Base-by-base conservation (phyloP, 2,329 filamentous ascomycete species). In the Elsinoe batatas region DNA sequence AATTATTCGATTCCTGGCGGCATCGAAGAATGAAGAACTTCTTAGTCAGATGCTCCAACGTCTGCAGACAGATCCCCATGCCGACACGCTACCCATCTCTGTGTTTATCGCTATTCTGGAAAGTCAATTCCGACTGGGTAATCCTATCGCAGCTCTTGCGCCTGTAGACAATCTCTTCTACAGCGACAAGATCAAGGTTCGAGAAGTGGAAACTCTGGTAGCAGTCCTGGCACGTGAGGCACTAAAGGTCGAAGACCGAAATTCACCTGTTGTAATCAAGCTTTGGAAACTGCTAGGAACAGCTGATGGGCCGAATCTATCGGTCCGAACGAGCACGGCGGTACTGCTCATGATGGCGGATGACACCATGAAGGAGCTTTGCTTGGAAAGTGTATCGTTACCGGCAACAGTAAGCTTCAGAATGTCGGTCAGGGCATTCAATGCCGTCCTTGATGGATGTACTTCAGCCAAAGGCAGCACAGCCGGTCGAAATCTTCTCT, bases 1-100 rank as follows among this genome's bases (percentile, higher is more conserved):
- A 0, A 67, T 83, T 26, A 69, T 81, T 33, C 74, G 76, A 15
- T 82, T 79, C 61, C 79, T 79, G 5, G 69, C 73, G 10, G 72
- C 74, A 15, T 75, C 76, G 10, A 67, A 72, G 37, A 74, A 82
- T 58, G 65, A 61, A 35, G 42, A 53, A 7, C 61, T 74, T 5
- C 60, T 69, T 36, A 42, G 57, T 35, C 64, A 62, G 58, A 61
- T 68, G 51, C 58, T 65, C 12, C 59, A 51, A 32, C 43, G 44
- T 33, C 22, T 51, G 6, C 54, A 55, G 12, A 59, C 42, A 8
- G 56, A 60, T 40, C 33, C 54, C 35, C 56, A 56, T 11, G 44
- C 17, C 8, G 38, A 17, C 12, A 26, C 10, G 3, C 6, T 61
- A n/a, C 61, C 62, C 2, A 43, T 54, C 8, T 50, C 58, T 53